These are phyloP conservation scores for Amaranthus hypochondriacus DNA, from an alignment of 148 eudicot genomes.

Conservation along the genomic window DNA sequence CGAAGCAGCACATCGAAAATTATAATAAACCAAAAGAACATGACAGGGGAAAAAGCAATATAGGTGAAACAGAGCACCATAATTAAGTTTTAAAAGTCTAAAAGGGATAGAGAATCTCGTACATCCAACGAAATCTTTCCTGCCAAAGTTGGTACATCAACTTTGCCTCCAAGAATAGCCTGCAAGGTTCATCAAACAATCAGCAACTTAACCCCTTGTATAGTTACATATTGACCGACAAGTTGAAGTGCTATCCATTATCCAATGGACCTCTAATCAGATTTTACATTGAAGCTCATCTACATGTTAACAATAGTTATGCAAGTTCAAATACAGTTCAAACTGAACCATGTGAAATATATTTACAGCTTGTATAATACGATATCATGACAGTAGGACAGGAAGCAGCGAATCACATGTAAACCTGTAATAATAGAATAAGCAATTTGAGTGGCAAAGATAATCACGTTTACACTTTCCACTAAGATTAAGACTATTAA, in stretches of 20 bases:
- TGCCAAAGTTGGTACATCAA: conserved; percentile 72
- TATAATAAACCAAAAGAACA: background rate
- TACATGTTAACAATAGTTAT: background rate
- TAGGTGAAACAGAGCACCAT: background rate
- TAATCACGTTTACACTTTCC: no score
- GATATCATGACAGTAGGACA: no score
- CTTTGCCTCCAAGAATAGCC: conserved; percentile 95
- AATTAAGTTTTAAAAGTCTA: background rate
- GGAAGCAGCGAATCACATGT: background rate
- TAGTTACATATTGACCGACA: background rate
- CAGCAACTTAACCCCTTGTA: background rate
- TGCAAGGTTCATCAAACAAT: conserved; percentile 27
- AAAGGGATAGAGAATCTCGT: conserved; percentile 27
- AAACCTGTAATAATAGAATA: background rate
- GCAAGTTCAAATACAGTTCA: background rate
- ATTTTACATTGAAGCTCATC: background rate
- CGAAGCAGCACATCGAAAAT: background rate
- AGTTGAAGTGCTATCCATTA: background rate
- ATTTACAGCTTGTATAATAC: background rate
- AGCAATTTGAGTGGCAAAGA: background rate
- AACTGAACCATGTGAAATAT: background rate
- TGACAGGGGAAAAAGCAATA: background rate
- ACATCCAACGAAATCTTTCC: conserved; percentile 63
- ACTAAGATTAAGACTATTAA: no score
- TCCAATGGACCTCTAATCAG: background rate